phyloP scores from a whole-genome alignment of 2,329 filamentous ascomycete species.

The Arthrobotrys conoides region DNA sequence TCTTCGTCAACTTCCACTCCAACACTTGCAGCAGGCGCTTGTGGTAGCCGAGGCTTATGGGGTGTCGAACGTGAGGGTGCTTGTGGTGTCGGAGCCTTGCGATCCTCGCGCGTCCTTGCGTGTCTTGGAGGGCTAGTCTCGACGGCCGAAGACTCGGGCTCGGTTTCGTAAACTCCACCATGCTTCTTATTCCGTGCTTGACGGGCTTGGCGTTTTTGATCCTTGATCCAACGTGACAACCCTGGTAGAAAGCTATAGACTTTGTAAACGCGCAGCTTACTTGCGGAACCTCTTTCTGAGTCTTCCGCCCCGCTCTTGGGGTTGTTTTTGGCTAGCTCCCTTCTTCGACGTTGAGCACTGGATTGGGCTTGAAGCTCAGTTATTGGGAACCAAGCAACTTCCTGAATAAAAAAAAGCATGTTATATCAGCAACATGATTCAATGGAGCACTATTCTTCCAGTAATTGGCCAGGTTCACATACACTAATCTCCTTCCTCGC shows the following conservation, averaged over 20 bases:
- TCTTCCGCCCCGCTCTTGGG: constrained; percentile 73
- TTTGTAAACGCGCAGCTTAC: constrained; percentile 95
- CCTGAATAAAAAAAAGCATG: constrained; percentile 9
- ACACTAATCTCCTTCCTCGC: constrained; percentile 95
- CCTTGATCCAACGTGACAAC: constrained; percentile 86
- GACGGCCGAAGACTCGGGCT: constrained; percentile 60
- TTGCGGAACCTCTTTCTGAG: constrained; percentile 72
- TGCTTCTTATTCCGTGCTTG: constrained; percentile 51
- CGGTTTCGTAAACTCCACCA: constrained; percentile 61
- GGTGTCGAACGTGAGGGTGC: constrained; percentile 14
- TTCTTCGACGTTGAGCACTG: constrained; percentile 33
- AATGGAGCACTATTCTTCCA: background rate
- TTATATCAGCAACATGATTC: constrained; percentile 29
- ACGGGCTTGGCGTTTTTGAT: constrained; percentile 45
- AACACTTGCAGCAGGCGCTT: background rate
- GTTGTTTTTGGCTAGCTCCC: constrained; percentile 77
- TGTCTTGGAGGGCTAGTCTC: constrained; percentile 55
- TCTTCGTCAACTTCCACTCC: constrained; percentile 24
- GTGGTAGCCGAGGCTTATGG: background rate
- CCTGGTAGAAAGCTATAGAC: constrained; percentile 91
- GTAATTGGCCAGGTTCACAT: constrained; percentile 60
- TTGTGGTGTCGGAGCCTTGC: constrained; percentile 1
- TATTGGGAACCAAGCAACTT: constrained; percentile 57
- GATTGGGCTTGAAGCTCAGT: constrained; percentile 50
- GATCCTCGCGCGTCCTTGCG: constrained; percentile 35